A percentile compares a stretch with the other conserved stretches of the same genome.
phyloP scores from a whole-genome alignment of 1,284 basidiomycete species.

The Phellinidium pouzarii region DNA sequence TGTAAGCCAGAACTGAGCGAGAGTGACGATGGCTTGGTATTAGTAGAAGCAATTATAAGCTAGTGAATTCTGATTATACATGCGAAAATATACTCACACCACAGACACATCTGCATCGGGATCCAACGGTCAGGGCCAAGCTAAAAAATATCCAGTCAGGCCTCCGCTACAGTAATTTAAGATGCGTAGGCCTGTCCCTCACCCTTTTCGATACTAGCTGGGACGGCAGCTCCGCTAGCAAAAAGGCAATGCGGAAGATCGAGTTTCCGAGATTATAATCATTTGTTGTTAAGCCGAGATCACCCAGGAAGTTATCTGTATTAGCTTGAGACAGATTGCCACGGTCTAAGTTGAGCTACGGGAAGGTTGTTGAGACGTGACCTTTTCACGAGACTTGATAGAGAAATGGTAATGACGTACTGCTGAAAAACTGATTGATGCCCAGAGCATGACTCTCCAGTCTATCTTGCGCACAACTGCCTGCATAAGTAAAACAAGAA shows the following conservation, averaged over 20 bases:
- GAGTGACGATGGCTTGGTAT: slow-evolving; percentile 42
- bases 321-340: slow-evolving; percentile 57
- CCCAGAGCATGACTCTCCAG: slow-evolving; percentile 57
- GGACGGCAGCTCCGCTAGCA: slow-evolving; percentile 62
- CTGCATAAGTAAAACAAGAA: slow-evolving; percentile 26
- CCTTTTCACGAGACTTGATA: slow-evolving; percentile 1
- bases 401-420: slow-evolving; percentile 27
- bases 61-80: not conserved
- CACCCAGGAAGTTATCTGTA: slow-evolving; percentile 58
- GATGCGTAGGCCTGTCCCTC: slow-evolving; percentile 14
- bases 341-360: slow-evolving; percentile 42
- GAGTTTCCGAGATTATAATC: slow-evolving; percentile 65
- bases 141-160: slow-evolving; percentile 21
- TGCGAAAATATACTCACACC: slow-evolving; percentile 15
- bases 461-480: slow-evolving; percentile 54
- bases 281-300: slow-evolving; percentile 53
- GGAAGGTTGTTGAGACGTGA: not conserved
- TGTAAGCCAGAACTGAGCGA: slow-evolving; percentile 58
- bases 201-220: slow-evolving; percentile 66
- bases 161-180: not conserved
- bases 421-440: slow-evolving; percentile 56
- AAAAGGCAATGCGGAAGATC: slow-evolving; percentile 49
- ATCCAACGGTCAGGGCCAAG: slow-evolving; percentile 68
- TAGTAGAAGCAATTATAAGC: slow-evolving; percentile 24
- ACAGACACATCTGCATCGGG: slow-evolving; percentile 48